Percentiles rank a stretch among this genome's conserved stretches.
These are phyloP conservation scores for Pythium aphanidermatum DNA, from an alignment of 352 stramenopile genomes.

Conservation along the genomic window DNA sequence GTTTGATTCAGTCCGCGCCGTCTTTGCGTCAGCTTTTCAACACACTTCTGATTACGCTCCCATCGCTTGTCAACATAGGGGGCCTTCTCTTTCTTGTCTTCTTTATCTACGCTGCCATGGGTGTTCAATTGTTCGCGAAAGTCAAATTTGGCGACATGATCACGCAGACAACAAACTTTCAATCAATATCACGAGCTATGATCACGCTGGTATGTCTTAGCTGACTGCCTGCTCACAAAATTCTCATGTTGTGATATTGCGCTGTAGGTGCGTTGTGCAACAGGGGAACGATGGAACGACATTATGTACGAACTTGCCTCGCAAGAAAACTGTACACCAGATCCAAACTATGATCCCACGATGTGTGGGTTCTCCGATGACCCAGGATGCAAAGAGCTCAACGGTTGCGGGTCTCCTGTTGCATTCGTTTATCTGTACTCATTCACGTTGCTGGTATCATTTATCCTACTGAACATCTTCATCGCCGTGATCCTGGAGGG, in stretches of 20 bases:
- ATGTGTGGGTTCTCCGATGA: slow-evolving; percentile 59
- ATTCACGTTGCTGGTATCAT: slow-evolving; percentile 86
- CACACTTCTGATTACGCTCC: slow-evolving; percentile 82
- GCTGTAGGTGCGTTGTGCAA: slow-evolving; percentile 82
- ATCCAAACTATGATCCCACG: slow-evolving; percentile 39
- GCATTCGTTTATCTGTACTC: slow-evolving; percentile 82
- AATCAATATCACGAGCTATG: slow-evolving; percentile 70
- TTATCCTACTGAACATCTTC: slow-evolving; percentile 90
- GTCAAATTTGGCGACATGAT: slow-evolving; percentile 62
- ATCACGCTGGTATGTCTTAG: slow-evolving; percentile 36
- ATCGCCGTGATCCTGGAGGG: slow-evolving; percentile 89
- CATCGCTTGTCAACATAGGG: slow-evolving; percentile 83
- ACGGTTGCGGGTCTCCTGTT: slow-evolving; percentile 63
- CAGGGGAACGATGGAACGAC: slow-evolving; percentile 90
- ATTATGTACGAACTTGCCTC: slow-evolving; percentile 86
- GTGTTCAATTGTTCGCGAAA: slow-evolving; percentile 88
- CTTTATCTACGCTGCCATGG: slow-evolving; percentile 90
- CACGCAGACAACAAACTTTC: slow-evolving; percentile 82
- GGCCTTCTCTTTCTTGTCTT: slow-evolving; percentile 85
- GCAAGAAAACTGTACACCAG: slow-evolving; percentile 32
- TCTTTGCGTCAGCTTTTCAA: slow-evolving; percentile 84
- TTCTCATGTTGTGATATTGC: slow-evolving; percentile 14
- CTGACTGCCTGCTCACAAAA: not conserved
- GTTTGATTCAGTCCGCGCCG: slow-evolving; percentile 66
- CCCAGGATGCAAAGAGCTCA: slow-evolving; percentile 41